Evolutionary conservation across 2,329 filamentous ascomycete genomes (phyloP), one percentile per base, ranked within the genome.

Genomic region (Neodidymelliopsis sp.): DNA sequence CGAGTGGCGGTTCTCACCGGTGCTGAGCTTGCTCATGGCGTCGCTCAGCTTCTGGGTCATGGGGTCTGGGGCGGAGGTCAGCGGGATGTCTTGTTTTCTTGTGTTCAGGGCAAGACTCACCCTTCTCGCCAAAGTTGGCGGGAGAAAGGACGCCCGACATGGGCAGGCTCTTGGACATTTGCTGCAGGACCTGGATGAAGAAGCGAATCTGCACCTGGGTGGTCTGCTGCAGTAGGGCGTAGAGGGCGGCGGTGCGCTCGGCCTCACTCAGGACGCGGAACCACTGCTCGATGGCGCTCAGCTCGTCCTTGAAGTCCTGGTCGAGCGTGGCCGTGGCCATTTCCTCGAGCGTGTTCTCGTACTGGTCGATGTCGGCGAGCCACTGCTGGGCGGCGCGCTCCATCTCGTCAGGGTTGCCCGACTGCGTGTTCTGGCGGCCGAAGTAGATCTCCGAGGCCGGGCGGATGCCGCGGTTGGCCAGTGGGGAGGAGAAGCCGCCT

Each of bases 281-380:
- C 94, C 94, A 99, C 79, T 99, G 94, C 77, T 99, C 94, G 69
- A 99, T 99, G 62, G 94, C 94, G 71, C 91, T 97, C 53, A 99
- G 84, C 75, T 99, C 94, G 75, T 97, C 94, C 79, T 99, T 99
- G 81, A 99, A 99, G 71, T 99, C 94, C 78, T 99, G 94, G 71
- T 99, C 94, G 44, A 97, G 80, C n/a, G 94, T 97, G 20, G 94
- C 94, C 23, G 93, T 92, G 31, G 94, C 94, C 94, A 99, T 99
- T 73, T 99, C 94, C 75, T 97, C 94, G 67, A 99, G 77, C 1
- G 94, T 99, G n/a, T 87, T 96, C 80, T 99, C 94, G 68, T 97
- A 97, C 74, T 97, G 93, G 72, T 99, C 94, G 62, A 99, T 97
- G 67, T 99, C 94, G 46, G 93, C 91, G 65, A 99, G 93, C 94